A percentile compares a stretch with the other conserved stretches of the same genome.
These are phyloP conservation scores for Trametes meyenii DNA, from an alignment of 768 basidiomycete genomes.

Conservation along the genomic window DNA sequence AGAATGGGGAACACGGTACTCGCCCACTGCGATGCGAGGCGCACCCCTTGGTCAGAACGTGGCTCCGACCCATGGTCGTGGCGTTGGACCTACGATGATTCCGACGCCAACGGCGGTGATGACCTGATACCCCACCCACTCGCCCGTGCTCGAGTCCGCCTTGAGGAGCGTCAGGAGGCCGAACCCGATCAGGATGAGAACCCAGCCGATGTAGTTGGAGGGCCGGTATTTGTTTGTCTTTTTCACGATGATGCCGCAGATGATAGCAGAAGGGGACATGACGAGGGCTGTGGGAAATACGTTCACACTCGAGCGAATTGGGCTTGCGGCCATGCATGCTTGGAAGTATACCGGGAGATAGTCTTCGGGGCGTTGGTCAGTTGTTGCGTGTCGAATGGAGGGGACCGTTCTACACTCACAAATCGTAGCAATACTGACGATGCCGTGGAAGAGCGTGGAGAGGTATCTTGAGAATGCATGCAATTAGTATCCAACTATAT, in stretches of 20 bases:
- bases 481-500: no score
- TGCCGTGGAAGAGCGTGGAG: conserved; percentile 29
- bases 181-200: conserved; percentile 38
- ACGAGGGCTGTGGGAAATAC: conserved; percentile 29
- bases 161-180: conserved; percentile 37
- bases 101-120: conserved; percentile 25
- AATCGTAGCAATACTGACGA: conserved; percentile 20
- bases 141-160: conserved; percentile 21
- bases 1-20: conserved; percentile 34
- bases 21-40: background rate
- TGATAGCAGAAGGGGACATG: conserved; percentile 33
- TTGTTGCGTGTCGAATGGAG: background rate
- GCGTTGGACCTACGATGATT: conserved; percentile 22
- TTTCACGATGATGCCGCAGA: conserved; percentile 29
- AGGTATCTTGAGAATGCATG: no score
- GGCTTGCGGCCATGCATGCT: conserved; percentile 39
- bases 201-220: conserved; percentile 40
- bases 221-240: conserved; percentile 33
- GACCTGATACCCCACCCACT: conserved; percentile 35
- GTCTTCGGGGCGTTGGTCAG: conserved; percentile 28
- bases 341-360: conserved; percentile 50
- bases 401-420: conserved; percentile 25
- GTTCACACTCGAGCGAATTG: conserved; percentile 33
- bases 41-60: no score
- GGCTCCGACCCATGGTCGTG: no score